Evolutionary conservation across 2,329 filamentous ascomycete species (phyloP).

Genomic region (Gyromitra esculenta): DNA sequence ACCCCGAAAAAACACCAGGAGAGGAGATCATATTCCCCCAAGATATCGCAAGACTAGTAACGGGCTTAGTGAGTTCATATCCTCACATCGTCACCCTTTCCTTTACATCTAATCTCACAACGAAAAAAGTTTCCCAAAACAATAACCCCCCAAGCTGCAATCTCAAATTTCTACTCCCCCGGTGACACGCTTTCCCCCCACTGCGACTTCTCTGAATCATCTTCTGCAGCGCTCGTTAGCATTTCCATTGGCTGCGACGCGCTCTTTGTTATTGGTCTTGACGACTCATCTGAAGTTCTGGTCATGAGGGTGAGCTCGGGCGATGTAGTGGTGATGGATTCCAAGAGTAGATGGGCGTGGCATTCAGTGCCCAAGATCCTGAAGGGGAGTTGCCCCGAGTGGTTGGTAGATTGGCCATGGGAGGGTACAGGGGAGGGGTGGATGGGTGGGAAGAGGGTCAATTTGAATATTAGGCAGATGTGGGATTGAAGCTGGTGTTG

Average conservation of each 20-base stretch:
- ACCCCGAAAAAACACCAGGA: slow-evolving; percentile 65
- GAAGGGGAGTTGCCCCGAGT: slow-evolving; percentile 70
- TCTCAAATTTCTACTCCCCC: slow-evolving; percentile 90
- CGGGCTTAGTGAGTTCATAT: slow-evolving; percentile 71
- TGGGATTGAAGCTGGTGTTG: slow-evolving; percentile 57
- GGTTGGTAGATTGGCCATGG: slow-evolving; percentile 77
- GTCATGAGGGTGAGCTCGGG: slow-evolving; percentile 79
- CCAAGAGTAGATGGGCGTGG: slow-evolving; percentile 86
- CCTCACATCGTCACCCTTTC: slow-evolving; percentile 74
- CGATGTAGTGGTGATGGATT: slow-evolving; percentile 89
- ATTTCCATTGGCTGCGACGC: slow-evolving; percentile 90
- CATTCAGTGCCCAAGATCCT: slow-evolving; percentile 90
- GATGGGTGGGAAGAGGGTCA: slow-evolving; percentile 88
- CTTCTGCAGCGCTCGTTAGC: slow-evolving; percentile 80
- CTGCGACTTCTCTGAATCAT: slow-evolving; percentile 89
- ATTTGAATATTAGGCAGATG: slow-evolving; percentile 94
- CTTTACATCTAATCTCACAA: slow-evolving; percentile 61
- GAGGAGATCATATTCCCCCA: slow-evolving; percentile 26
- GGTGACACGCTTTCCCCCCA: slow-evolving; percentile 93
- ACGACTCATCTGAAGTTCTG: slow-evolving; percentile 62
- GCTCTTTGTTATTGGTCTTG: slow-evolving; percentile 75
- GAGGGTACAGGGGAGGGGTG: slow-evolving; percentile 77
- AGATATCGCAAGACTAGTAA: slow-evolving; percentile 11
- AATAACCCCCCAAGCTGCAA: slow-evolving; percentile 79
- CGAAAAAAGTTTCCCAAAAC: slow-evolving; percentile 75